Base-by-base conservation (phyloP, 371 early-diverging fungal genomes). In the Haplosporangium sp. region DNA sequence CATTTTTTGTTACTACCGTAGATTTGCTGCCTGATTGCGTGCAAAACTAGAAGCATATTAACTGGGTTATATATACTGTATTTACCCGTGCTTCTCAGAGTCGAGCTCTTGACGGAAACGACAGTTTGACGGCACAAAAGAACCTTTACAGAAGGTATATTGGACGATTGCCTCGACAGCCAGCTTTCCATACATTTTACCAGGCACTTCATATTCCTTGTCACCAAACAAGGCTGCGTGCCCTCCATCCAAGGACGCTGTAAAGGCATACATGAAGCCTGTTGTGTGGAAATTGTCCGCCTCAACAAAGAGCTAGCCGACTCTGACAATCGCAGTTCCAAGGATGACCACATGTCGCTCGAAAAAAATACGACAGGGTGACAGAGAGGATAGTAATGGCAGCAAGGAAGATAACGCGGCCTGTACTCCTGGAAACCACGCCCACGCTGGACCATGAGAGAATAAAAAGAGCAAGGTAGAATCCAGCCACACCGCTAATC, bases 401-500 rank as follows among this genome's bases (percentile, higher is more conserved):
- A n/a, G 56, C 52, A 43, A 80, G 73, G 41, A 73, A 72, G 40
- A 73, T 66, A 45, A 56, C 60, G 42, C 80, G 61, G 14, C 65
- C 68, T 12, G 62, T 65, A 10, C 65, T 66, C 20, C 60, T 57
- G 3, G 80, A 67, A 51, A 88, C 87, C 38, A 88, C 62, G 13
- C 87, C 88, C 14, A 83, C 80, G 18, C 71, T 67, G 5, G 67
- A 57, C 88, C 88, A 88, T 9, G 88, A 84, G 7, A 90, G 82
- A 45, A 90, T 65, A 80, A 87, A 90, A 38, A 89, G 75, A 9
- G 88, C 88, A 47, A 83, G 69, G 55, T 84, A 64, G 64, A 86
- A 88, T 62, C 90, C 90, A 18, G 84, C 82, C 13, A 87, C 54
- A 13, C 85, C 89, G 69, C 89, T 89, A 11, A 89, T 65, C 29